Evolutionary conservation across 108 stramenopile genomes (phyloP).

Genomic region (Chaetoceros muelleri): DNA sequence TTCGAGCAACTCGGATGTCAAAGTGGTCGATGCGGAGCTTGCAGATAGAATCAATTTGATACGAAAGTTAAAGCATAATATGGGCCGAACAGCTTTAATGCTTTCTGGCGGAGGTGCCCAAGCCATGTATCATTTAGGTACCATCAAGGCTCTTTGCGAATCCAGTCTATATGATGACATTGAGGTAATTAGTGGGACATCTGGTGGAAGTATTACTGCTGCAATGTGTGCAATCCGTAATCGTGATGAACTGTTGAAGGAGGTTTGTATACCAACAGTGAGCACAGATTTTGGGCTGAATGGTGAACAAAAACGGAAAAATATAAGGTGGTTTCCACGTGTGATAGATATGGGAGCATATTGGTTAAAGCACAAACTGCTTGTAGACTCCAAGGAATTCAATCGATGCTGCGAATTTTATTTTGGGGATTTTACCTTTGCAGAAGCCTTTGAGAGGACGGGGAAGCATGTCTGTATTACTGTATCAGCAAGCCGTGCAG

Average conservation of each 20-base stretch:
- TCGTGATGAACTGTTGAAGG: slow-evolving; percentile 56
- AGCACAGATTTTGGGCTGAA: slow-evolving; percentile 68
- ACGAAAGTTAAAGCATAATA: slow-evolving; percentile 77
- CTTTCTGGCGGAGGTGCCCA: slow-evolving; percentile 86
- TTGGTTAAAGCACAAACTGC: slow-evolving; percentile 65
- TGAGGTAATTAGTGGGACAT: slow-evolving; percentile 81
- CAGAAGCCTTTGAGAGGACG: slow-evolving; percentile 85
- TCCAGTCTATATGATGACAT: slow-evolving; percentile 67
- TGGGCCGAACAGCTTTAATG: slow-evolving; percentile 86
- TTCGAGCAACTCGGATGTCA: not conserved
- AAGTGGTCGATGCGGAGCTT: slow-evolving; percentile 20
- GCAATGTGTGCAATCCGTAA: slow-evolving; percentile 82
- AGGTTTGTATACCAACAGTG: slow-evolving; percentile 73
- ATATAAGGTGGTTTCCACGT: slow-evolving; percentile 84
- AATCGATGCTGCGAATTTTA: slow-evolving; percentile 74
- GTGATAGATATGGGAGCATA: slow-evolving; percentile 60
- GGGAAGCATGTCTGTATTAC: slow-evolving; percentile 90
- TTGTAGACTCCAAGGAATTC: slow-evolving; percentile 72
- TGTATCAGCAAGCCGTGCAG: slow-evolving; percentile 75
- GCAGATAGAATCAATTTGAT: slow-evolving; percentile 52
- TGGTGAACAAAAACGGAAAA: slow-evolving; percentile 69
- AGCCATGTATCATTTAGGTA: slow-evolving; percentile 91
- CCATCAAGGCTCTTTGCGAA: slow-evolving; percentile 77
- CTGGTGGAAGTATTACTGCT: slow-evolving; percentile 82
- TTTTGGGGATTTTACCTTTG: slow-evolving; percentile 78